Evolutionary conservation across 2,329 filamentous ascomycete genomes (phyloP), one percentile per base, ranked within the genome.

Genomic region (Blastomyces gilchristii): DNA sequence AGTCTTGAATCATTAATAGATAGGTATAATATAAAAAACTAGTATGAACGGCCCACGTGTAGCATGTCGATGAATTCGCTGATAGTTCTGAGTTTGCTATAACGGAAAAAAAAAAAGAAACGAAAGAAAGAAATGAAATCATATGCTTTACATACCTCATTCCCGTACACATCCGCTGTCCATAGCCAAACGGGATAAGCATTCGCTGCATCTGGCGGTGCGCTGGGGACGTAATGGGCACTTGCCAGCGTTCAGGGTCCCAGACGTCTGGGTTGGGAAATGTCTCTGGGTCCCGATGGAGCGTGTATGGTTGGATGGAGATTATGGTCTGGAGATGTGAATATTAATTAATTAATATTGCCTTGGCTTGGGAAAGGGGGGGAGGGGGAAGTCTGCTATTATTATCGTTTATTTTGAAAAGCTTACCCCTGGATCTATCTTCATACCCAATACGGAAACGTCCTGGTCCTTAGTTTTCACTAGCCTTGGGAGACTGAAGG

Each of bases 181-280:
- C 82, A 71, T 82, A 83, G 18, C 82, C 82, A 63, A 84, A 84
- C 41, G 80, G 79, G 9, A 78, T 78, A 69, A 79, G 78, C 68
- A 81, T 82, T 64, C 81, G 80, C 63, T 83, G 78, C 62, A 79
- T 83, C 3, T 81, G 82, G 63, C 75, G 81, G 49, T 78, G 73
- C 1, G 76, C 79, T 14, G 82, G 76, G 1, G 81, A 64, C 16
- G 80, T 65, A 80, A 80, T 66, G 77, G 78, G 68, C 78, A 84
- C 0, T 79, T 82, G n/a, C 82, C 82, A 85, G 58, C 82, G 78
- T 37, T 81, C 77, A 2, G 82, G 82, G 43, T 80, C 79, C 72
- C 83, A 84, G 31, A 73, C 72, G 53, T 81, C 78, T 0, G 79
- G 77, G 58, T 80, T 77, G 1, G 81, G 81, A 68, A 81, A 84